Evolutionary conservation across 2,329 filamentous ascomycete species (phyloP), one percentile per base, ranked within the genome.

Genomic region (Tolypocladium pustulatum): DNA sequence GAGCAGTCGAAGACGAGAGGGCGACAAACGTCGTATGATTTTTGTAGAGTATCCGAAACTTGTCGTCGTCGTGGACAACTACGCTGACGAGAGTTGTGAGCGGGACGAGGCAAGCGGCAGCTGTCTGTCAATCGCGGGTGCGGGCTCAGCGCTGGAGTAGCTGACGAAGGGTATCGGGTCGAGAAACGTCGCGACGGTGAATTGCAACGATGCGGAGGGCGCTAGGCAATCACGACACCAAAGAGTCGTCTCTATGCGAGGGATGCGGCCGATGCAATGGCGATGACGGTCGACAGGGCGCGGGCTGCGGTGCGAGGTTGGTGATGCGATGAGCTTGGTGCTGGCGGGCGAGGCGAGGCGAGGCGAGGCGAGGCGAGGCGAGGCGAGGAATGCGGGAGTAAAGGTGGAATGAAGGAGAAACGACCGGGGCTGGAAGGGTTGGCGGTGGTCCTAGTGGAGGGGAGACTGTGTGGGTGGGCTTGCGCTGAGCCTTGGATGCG

Each of bases 331-430:
- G 54, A 52, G 49, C 49, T 52, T 34, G 49, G 49, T 52, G 49
- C 49, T 52, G 49, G 49, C 25, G 27, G 49, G 49, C 25, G 49
- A 36, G 56, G 56, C 51, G 27, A 53, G 51, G 51, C 49, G 37
- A 54, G 51, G 52, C 38, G 51, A 51, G 53, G 54, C 25, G 49
- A 36, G 56, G 56, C 51, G 27, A 53, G 51, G 51, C 49, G 37
- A 54, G 51, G 52, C 38, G 51, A 51, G 53, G 54, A 55, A 57
- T 57, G 46, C 56, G 56, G 56, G 56, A 53, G 56, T 49, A 41
- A 57, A 51, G 56, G 56, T 57, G 56, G 56, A 57, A 57, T 51
- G 56, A 53, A 57, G 56, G 46, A 53, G 56, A 57, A 34, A 51
- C 36, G 37, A 56, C 54, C 38, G 54, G 54, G 54, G 54, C 37